Evolutionary conservation across 2,329 filamentous ascomycete genomes (phyloP).

Genomic region (Clonostachys chloroleuca): DNA sequence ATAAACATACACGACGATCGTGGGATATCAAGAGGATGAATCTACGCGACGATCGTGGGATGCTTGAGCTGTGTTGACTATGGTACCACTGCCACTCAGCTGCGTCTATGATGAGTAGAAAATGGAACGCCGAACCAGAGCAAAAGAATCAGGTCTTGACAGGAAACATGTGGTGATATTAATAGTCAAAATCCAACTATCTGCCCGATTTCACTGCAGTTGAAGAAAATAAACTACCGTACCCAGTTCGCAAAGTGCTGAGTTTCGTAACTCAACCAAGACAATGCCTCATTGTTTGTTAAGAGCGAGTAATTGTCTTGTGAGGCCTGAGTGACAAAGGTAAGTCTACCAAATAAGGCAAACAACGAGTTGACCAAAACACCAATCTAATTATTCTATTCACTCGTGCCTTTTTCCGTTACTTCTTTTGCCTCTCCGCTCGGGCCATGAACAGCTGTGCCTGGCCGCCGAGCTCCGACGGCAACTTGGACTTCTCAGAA

Average conservation of each 20-base stretch:
- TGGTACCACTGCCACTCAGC: no score
- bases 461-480: constrained; percentile 12
- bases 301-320: not conserved
- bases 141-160: no score
- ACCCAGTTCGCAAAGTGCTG: no score
- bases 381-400: not conserved
- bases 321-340: not conserved
- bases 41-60: not conserved
- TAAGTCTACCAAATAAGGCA: not conserved
- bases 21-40: not conserved
- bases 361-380: not conserved
- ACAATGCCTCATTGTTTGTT: no score
- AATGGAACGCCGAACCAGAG: no score
- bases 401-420: not conserved
- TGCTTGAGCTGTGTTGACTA: no score
- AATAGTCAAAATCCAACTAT: no score
- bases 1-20: not conserved
- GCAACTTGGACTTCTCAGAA: constrained; percentile 9
- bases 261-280: no score
- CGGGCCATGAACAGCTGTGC: constrained; percentile 16
- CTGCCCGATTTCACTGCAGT: no score
- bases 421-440: not conserved
- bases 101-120: no score
- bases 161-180: no score
- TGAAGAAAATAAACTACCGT: no score